Percentiles rank a stretch among this genome's conserved stretches.
Conservation (phyloP, 495 filamentous ascomycete genomes). For the Penicillium chermesinum region DNA sequence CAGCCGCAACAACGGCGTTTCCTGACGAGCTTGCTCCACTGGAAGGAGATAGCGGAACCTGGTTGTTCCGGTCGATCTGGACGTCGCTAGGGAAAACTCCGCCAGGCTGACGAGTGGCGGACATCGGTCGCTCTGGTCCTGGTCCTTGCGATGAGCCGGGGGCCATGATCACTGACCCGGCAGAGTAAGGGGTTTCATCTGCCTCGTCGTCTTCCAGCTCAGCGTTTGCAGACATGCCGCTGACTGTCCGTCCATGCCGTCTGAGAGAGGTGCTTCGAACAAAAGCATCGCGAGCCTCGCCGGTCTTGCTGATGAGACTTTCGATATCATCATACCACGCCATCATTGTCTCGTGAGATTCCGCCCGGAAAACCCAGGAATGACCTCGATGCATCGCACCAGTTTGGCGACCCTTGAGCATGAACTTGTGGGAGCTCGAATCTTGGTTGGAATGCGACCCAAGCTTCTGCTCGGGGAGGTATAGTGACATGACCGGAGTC, state of each 20-base stretch:
- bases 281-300: slow-evolving; percentile 82
- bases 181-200: slow-evolving; percentile 64
- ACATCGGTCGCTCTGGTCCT: slow-evolving; percentile 35
- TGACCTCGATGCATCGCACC: slow-evolving; percentile 92
- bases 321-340: slow-evolving; percentile 95
- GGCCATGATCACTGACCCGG: slow-evolving; percentile 44
- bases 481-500: slow-evolving; percentile 90
- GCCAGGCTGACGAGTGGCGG: slow-evolving; percentile 64
- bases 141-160: slow-evolving; percentile 9
- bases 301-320: slow-evolving; percentile 76
- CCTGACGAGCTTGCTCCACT: slow-evolving; percentile 67
- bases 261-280: slow-evolving; percentile 80
- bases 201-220: slow-evolving; percentile 86
- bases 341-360: slow-evolving; percentile 94
- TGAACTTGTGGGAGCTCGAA: slow-evolving; percentile 94
- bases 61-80: slow-evolving; percentile 72
- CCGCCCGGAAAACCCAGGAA: slow-evolving; percentile 95
- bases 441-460: slow-evolving; percentile 83
- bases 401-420: slow-evolving; percentile 92
- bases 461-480: slow-evolving; percentile 89
- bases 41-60: slow-evolving; percentile 68
- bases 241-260: slow-evolving; percentile 70
- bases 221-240: slow-evolving; percentile 65
- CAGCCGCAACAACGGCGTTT: slow-evolving; percentile 55
- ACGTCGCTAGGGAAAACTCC: slow-evolving; percentile 88